Base-by-base conservation (phyloP, 495 filamentous ascomycete species). In the Sordaria brevicollis region DNA sequence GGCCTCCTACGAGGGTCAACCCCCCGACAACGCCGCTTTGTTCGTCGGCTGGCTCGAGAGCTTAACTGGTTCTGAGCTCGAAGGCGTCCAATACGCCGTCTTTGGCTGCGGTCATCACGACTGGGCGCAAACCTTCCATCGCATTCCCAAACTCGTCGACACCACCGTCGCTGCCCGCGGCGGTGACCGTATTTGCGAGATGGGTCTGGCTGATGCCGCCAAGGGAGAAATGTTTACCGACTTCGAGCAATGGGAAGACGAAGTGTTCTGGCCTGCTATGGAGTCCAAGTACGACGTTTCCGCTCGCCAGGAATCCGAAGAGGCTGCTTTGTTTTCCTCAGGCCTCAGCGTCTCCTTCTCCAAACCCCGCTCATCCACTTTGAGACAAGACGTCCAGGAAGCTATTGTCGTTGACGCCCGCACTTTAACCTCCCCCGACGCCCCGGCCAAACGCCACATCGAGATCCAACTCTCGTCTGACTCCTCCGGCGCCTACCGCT, bases 1-100 rank as follows among this genome's bases (percentile, higher is more conserved):
- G 4, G 86, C 90, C 1, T 90, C 88, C 5, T 94, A 92, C 68
- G 91, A 94, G 72, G 91, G 91, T 5, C 82, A 91, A 68, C 90
- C 91, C 0, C 87, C 91, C 0, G 90, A 93, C 69, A 93, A 94
- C 67, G 91, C 91, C 0, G 83, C 82, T 1, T 85, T 87, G 66
- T 94, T 93, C 73, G 83, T 89, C 43, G 79, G 84, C 38, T 94
- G 90, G 91, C 67, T 92, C 5, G 80, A 84, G 65, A 79, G 72
- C 17, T 75, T 89, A 13, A 82, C 89, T 71, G 86, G 76, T 0
- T 76, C 81, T 33, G 79, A 80, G 15, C 76, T 90, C 2, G 76
- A 85, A 37, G 84, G 83, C 19, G 83, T 88, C 1, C 80, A 85
- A 10, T 94, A 88, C 74, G 83, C 89, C 0, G 86, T 91, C 10